Percentiles rank a stretch among this genome's conserved stretches.
Conservation (phyloP, 2,329 filamentous ascomycete species). For the Aaosphaeria arxii region DNA sequence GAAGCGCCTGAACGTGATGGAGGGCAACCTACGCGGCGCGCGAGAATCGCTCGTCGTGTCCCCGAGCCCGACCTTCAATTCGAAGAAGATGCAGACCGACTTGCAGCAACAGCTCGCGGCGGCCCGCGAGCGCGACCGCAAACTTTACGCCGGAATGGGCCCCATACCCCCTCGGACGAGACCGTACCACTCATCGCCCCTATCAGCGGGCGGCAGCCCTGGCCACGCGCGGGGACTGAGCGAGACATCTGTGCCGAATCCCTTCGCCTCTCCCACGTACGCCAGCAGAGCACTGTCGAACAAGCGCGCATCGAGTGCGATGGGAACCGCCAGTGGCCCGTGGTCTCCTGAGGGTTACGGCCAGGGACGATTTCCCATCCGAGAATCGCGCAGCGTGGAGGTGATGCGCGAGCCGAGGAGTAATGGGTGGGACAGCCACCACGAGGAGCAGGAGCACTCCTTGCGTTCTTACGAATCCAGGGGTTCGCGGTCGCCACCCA, state of each 20-base stretch:
- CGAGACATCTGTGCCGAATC: constrained; percentile 39
- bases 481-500: constrained; percentile 32
- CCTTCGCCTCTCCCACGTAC: constrained; percentile 28
- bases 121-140: constrained; percentile 32
- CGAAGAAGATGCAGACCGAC: constrained; percentile 29
- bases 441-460: constrained; percentile 21
- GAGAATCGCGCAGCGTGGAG: constrained; percentile 40
- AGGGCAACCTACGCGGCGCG: constrained; percentile 81
- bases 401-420: constrained; percentile 32
- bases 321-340: constrained; percentile 35
- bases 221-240: constrained; percentile 40
- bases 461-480: constrained; percentile 37
- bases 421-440: constrained; percentile 13
- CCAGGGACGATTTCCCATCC: constrained; percentile 33
- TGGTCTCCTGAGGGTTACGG: constrained; percentile 36
- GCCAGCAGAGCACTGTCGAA: constrained; percentile 20
- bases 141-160: constrained; percentile 34
- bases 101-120: constrained; percentile 31
- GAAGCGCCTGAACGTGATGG: constrained; percentile 85
- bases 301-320: constrained; percentile 39
- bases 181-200: constrained; percentile 30
- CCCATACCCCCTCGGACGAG: constrained; percentile 32
- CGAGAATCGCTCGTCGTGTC: constrained; percentile 62
- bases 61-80: constrained; percentile 48
- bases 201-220: constrained; percentile 26